Percentiles rank a stretch among this genome's conserved stretches.
phyloP scores from a whole-genome alignment of 2,329 filamentous ascomycete genomes.

The Teratosphaeriaceae sp. region DNA sequence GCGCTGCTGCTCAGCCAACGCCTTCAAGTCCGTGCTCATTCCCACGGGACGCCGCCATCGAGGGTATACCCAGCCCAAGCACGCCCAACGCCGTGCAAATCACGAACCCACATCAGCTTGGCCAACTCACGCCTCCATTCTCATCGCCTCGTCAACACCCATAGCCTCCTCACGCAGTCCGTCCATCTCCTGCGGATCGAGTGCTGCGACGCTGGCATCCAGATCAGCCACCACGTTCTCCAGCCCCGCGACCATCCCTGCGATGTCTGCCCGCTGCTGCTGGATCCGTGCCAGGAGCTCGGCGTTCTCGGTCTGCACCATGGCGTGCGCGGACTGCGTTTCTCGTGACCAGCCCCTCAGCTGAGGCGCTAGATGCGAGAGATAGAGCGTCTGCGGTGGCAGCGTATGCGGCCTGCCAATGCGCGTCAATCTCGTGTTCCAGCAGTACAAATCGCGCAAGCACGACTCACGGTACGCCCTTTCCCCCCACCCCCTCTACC shows the following conservation, averaged over 20 bases:
- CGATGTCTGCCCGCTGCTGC: slow-evolving; percentile 52
- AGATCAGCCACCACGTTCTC: slow-evolving; percentile 53
- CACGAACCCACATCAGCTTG: not conserved
- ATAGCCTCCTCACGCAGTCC: slow-evolving; percentile 23
- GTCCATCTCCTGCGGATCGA: slow-evolving; percentile 27
- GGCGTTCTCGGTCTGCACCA: slow-evolving; percentile 47
- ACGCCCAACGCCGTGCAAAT: not conserved
- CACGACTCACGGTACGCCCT: slow-evolving; percentile 46
- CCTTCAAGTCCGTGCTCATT: not conserved
- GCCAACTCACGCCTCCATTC: slow-evolving; percentile 9
- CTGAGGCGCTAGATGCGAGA: slow-evolving; percentile 53
- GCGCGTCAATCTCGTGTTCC: no score
- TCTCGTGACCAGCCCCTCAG: slow-evolving; percentile 44
- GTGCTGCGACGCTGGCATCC: slow-evolving; percentile 41
- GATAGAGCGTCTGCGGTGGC: slow-evolving; percentile 49
- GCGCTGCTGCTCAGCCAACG: no score
- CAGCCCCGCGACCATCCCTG: slow-evolving; percentile 46
- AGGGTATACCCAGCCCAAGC: not conserved
- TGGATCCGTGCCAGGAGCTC: slow-evolving; percentile 45
- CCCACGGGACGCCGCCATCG: not conserved
- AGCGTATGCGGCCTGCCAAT: slow-evolving; percentile 50
- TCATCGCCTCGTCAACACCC: slow-evolving; percentile 24
- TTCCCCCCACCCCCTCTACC: slow-evolving; percentile 15
- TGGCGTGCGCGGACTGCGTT: slow-evolving; percentile 44
- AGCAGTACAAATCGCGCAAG: no score